These are phyloP conservation scores for Xylogone sp. DNA, from an alignment of 2,329 filamentous ascomycete genomes.

Conservation along the genomic window DNA sequence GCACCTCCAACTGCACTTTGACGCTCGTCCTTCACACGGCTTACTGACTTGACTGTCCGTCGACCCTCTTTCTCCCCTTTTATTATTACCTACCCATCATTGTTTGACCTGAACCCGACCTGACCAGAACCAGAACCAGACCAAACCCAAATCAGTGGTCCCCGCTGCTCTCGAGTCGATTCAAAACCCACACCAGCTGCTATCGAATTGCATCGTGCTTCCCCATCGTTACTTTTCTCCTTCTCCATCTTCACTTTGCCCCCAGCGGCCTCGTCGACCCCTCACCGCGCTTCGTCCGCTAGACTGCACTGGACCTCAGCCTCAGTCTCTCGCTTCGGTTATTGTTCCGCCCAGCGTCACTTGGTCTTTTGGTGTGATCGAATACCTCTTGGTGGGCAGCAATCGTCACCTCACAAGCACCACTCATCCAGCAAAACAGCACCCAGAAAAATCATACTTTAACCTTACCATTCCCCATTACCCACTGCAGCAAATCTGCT, in stretches of 20 bases:
- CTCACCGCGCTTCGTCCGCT: slow-evolving; percentile 4
- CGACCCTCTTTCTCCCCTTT: slow-evolving; percentile 9
- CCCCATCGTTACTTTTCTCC: no score
- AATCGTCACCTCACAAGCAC: not conserved
- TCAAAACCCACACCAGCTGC: slow-evolving; percentile 4
- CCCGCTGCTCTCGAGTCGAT: not conserved
- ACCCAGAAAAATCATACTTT: no score
- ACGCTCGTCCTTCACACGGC: not conserved
- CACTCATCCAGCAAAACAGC: slow-evolving; percentile 8
- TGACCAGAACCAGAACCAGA: no score
- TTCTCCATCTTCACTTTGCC: not conserved
- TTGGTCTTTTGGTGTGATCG: not conserved
- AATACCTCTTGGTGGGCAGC: not conserved
- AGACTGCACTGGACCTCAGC: slow-evolving; percentile 8
- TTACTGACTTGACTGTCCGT: no score
- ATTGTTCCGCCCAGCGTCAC: slow-evolving; percentile 6
- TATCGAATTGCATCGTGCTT: slow-evolving; percentile 11
- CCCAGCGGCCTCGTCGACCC: slow-evolving; percentile 5
- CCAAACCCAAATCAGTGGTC: not conserved
- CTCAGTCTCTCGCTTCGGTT: slow-evolving; percentile 15
- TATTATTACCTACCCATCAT: slow-evolving; percentile 16
- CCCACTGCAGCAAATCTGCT: not conserved
- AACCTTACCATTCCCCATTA: no score
- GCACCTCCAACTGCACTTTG: slow-evolving; percentile 1
- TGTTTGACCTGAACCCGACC: not conserved